Conservation (phyloP, 208 protist genomes). For the Tetramitus jugosus region DNA sequence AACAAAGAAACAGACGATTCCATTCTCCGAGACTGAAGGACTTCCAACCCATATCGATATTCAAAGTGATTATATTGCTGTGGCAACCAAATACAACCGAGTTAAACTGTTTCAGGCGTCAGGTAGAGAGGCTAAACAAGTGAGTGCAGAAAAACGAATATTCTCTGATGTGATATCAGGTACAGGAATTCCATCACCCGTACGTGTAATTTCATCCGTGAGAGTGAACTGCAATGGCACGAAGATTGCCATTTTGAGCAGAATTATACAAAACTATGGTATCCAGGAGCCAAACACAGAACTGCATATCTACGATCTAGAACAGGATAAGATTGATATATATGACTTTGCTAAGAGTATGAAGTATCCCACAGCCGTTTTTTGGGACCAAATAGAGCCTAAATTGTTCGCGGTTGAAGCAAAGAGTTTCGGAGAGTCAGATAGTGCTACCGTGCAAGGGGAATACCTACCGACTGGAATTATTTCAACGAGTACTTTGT, state of each 20-base stretch:
- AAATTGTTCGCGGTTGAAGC: constrained; percentile 63
- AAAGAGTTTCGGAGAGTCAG: constrained; percentile 36
- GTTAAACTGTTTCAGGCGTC: constrained; percentile 61
- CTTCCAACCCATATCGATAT: constrained; percentile 64
- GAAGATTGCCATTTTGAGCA: constrained; percentile 52
- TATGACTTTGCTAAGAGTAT: constrained; percentile 21
- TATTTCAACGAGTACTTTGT: constrained; percentile 43
- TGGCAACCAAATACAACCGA: constrained; percentile 62
- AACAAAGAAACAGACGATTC: constrained; percentile 57
- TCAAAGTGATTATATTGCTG: constrained; percentile 72
- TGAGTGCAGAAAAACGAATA: constrained; percentile 44
- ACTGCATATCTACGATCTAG: constrained; percentile 28
- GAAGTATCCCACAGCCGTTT: constrained; percentile 1
- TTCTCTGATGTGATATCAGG: background rate
- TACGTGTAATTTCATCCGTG: constrained; percentile 47
- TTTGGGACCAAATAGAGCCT: constrained; percentile 60
- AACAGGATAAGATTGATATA: constrained; percentile 14
- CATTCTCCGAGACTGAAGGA: constrained; percentile 71
- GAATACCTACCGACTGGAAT: too few species aligned
- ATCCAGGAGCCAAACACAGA: background rate
- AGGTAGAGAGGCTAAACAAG: constrained; percentile 61
- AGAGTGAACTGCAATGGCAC: constrained; percentile 67
- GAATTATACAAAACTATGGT: constrained; percentile 16
- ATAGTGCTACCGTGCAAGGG: constrained; percentile 45
- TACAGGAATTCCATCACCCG: background rate